Base-by-base conservation (phyloP, 805 yeast genomes). In the Yarrowia sp. region DNA sequence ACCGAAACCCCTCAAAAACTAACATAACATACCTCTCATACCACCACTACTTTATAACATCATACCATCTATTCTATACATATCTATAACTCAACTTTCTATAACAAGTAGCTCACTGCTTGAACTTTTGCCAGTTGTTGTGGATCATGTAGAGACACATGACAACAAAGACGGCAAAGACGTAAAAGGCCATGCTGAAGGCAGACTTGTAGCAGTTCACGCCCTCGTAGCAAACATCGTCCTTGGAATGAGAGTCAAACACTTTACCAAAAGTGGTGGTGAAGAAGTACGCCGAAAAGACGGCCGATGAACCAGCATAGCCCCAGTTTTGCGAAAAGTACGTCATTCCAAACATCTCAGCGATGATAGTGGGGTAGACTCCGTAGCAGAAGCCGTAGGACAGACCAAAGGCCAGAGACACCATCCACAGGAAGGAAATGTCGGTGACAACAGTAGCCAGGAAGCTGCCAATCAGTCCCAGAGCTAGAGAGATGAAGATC, bases 301-400 rank as follows among this genome's bases (percentile, higher is more conserved):
- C 83, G 0, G 95, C 92, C 0, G 92, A 85, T 53, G 87, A 73
- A 15, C 87, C 85, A 15, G 88, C 82, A 42, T 86, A 74, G 0
- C 96, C 96, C 91, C 92, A 90, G 72, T 88, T 88, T 70, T 83
- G 85, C 6, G 90, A 84, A 73, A 89, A 88, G 20, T 79, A 80
- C 14, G 58, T 52, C 78, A 90, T 82, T 1, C 94, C 95, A 77
- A 89, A 90, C 17, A 82, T 76, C 70, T 90, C 93, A 24, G 91
- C 85, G 15, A 88, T 83, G 36, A 90, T 84, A 19, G 89, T 85
- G 3, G 95, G 95, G 77, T 85, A 83, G 10, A 88, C 82, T 65
- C 92, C 89, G 77, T 88, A 88, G 17, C 86, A 81, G 70, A 87
- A 84, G 0, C 96, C 96, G 76, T 90, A 90, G 56, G 87, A 88